These are phyloP conservation scores for Pyrenophora graminea DNA, from an alignment of 2,329 filamentous ascomycete genomes.

Conservation along the genomic window DNA sequence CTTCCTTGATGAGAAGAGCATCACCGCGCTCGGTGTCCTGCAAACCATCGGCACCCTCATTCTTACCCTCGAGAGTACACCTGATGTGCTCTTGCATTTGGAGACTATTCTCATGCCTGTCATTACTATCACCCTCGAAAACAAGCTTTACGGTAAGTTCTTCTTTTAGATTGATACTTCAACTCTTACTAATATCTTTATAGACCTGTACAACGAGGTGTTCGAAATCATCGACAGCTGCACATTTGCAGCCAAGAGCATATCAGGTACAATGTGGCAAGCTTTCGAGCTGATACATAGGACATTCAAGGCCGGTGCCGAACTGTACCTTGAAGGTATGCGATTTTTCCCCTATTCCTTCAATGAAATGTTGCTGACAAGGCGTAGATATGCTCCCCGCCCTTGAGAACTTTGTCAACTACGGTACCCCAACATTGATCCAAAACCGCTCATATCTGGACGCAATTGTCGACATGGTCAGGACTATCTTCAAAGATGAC, in stretches of 20 bases:
- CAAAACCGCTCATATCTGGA: constrained; percentile 86
- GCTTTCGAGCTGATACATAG: constrained; percentile 96
- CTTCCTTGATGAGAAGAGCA: constrained; percentile 97
- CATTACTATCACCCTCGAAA: constrained; percentile 92
- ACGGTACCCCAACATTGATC: constrained; percentile 77
- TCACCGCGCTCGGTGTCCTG: constrained; percentile 91
- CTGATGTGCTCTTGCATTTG: constrained; percentile 90
- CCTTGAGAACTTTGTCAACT: constrained; percentile 96
- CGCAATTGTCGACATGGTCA: constrained; percentile 90
- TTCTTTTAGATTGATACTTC: neutral
- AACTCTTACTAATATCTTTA: constrained; percentile 24
- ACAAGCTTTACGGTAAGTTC: constrained; percentile 83
- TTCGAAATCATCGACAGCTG: constrained; percentile 99
- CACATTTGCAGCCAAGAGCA: constrained; percentile 94
- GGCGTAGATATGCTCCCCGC: constrained; percentile 87
- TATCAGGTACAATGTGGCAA: constrained; percentile 97
- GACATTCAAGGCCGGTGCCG: constrained; percentile 95
- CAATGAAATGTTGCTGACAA: constrained; percentile 11
- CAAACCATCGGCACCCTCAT: constrained; percentile 98
- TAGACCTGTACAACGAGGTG: constrained; percentile 93
- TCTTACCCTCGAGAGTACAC: constrained; percentile 93
- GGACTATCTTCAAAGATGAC: constrained; percentile 89
- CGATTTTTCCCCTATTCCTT: neutral
- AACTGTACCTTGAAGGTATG: constrained; percentile 82
- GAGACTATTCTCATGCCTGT: constrained; percentile 97